phyloP scores from a whole-genome alignment of 1,284 basidiomycete genomes.

The Xerocomus nothofagi region DNA sequence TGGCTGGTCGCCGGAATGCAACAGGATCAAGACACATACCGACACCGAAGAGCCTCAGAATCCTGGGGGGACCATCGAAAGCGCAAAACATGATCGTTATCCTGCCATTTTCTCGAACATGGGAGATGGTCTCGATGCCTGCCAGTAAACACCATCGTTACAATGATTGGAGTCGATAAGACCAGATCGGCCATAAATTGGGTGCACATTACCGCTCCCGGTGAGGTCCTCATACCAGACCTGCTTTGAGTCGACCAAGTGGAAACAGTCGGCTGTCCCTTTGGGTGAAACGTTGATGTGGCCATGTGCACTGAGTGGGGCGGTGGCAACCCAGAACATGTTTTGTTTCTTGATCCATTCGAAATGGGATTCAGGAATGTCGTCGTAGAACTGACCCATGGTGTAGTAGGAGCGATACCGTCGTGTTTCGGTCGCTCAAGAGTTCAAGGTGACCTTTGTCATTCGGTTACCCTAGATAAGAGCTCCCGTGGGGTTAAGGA shows the following conservation, averaged over 20 bases:
- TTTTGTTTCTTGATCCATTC: slow-evolving; percentile 53
- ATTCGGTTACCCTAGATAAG: too few relatives aligned
- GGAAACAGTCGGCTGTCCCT: slow-evolving; percentile 48
- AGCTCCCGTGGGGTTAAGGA: too few relatives aligned
- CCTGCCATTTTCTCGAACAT: slow-evolving; percentile 57
- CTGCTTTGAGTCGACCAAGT: slow-evolving; percentile 43
- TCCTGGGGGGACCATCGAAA: slow-evolving; percentile 54
- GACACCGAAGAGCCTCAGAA: slow-evolving; percentile 51
- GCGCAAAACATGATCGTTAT: slow-evolving; percentile 58
- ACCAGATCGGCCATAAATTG: neutral
- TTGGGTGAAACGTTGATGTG: slow-evolving; percentile 61
- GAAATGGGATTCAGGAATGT: slow-evolving; percentile 45
- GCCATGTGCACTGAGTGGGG: slow-evolving; percentile 48
- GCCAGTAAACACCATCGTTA: neutral
- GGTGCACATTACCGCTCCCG: slow-evolving; percentile 46
- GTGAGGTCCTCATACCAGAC: slow-evolving; percentile 61
- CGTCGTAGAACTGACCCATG: slow-evolving; percentile 52
- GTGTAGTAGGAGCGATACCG: neutral
- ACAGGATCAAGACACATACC: slow-evolving; percentile 35
- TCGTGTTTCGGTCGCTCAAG: too few relatives aligned
- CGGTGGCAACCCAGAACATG: slow-evolving; percentile 58
- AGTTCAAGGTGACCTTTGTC: too few relatives aligned
- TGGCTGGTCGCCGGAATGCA: neutral
- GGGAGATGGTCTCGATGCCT: slow-evolving; percentile 58
- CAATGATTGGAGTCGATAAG: neutral